Percentiles rank a stretch among this genome's conserved stretches.
These are phyloP conservation scores for Lycium ferocissimum DNA, from an alignment of 257 asterid genomes.

Conservation along the genomic window DNA sequence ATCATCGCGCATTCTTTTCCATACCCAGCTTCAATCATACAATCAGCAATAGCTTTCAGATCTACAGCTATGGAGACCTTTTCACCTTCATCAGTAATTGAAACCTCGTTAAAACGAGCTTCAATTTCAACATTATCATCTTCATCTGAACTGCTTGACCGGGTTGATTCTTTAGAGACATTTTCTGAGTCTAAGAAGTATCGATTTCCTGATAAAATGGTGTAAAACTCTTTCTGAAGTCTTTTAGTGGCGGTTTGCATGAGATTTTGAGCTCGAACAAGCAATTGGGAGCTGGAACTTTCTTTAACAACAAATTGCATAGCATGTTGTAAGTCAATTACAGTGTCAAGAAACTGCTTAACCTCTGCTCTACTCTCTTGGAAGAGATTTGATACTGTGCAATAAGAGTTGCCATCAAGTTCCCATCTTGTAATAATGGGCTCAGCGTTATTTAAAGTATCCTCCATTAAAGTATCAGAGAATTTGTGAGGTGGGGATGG, in stretches of 20 bases:
- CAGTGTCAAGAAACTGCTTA: slow-evolving; percentile 50
- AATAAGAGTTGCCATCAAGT: slow-evolving; percentile 34
- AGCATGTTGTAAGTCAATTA: slow-evolving; percentile 52
- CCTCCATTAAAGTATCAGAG: slow-evolving; percentile 57
- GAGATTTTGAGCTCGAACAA: slow-evolving; percentile 61
- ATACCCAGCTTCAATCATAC: slow-evolving; percentile 75
- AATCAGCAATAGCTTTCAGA: slow-evolving; percentile 70
- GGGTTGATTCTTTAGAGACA: slow-evolving; percentile 46
- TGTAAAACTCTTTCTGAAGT: slow-evolving; percentile 68
- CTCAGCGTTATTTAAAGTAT: slow-evolving; percentile 45
- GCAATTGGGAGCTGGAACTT: slow-evolving; percentile 46
- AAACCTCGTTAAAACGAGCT: slow-evolving; percentile 4
- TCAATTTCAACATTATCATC: slow-evolving; percentile 43
- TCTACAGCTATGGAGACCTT: slow-evolving; percentile 45
- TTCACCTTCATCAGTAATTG: neutral
- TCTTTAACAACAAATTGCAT: slow-evolving; percentile 61
- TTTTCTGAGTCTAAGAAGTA: slow-evolving; percentile 61
- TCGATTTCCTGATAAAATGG: slow-evolving; percentile 49
- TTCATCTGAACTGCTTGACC: slow-evolving; percentile 50
- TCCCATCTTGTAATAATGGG: slow-evolving; percentile 50
- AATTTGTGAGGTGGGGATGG: slow-evolving; percentile 41
- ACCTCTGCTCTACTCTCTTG: slow-evolving; percentile 49
- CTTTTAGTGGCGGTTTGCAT: slow-evolving; percentile 75
- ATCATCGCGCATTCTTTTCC: slow-evolving; percentile 67
- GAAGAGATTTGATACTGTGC: slow-evolving; percentile 45